These are phyloP conservation scores for Fragaria ananassa DNA, from an alignment of 306 rosid genomes.

Conservation along the genomic window DNA sequence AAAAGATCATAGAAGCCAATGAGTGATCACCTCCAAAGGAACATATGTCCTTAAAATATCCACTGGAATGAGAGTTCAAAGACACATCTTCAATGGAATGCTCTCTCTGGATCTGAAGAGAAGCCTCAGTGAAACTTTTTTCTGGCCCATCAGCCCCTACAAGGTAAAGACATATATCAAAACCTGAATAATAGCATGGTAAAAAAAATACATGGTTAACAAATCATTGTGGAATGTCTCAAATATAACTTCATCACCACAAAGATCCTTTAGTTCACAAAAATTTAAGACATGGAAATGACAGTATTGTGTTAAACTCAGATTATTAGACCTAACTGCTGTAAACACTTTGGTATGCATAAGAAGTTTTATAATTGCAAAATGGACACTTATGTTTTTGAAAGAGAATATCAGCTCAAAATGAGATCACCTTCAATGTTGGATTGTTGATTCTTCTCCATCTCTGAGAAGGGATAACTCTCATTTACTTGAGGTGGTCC, in stretches of 20 bases:
- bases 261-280: background rate
- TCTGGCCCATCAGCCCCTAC: constrained; percentile 49
- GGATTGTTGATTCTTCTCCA: constrained; percentile 29
- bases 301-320: background rate
- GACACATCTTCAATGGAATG: constrained; percentile 29
- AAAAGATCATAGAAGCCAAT: constrained; percentile 27
- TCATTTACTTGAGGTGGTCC: constrained; percentile 25
- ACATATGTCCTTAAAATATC: constrained; percentile 39
- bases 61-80: constrained; percentile 31
- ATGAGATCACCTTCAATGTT: constrained; percentile 45
- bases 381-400: background rate
- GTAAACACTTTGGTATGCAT: background rate
- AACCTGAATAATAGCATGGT: constrained; percentile 16
- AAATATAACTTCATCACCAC: background rate
- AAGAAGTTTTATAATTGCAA: background rate
- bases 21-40: constrained; percentile 30
- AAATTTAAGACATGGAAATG: background rate
- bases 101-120: constrained; percentile 45
- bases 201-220: background rate
- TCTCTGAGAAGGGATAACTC: constrained; percentile 26
- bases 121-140: constrained; percentile 30
- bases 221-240: background rate
- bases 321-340: background rate
- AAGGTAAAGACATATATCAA: constrained; percentile 20
- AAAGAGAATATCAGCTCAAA: constrained; percentile 1